A percentile compares a stretch with the other conserved stretches of the same genome.
These are phyloP conservation scores for Emiliania huxleyi DNA, from an alignment of 78 protist genomes.

Conservation along the genomic window DNA sequence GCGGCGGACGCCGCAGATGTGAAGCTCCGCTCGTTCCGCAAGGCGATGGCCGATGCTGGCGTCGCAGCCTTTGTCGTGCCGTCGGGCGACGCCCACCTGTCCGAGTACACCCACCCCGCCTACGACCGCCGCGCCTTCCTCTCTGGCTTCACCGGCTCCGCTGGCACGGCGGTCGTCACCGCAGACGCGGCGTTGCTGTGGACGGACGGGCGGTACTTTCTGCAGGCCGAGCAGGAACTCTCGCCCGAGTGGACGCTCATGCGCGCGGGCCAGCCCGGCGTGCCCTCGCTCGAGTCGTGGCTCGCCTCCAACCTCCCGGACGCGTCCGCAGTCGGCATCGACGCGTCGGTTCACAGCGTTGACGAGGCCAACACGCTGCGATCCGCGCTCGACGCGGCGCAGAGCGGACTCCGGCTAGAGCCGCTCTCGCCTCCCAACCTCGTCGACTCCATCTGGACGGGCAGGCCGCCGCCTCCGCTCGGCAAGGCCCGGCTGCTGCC, in stretches of 20 bases:
- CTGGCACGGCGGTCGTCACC: conserved; percentile 82
- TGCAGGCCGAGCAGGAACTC: conserved; percentile 45
- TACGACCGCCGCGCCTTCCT: conserved; percentile 69
- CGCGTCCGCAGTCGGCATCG: neutral
- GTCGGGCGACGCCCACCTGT: neutral
- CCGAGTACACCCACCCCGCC: conserved; percentile 68
- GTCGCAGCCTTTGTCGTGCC: conserved; percentile 7
- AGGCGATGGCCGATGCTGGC: neutral
- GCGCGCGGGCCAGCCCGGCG: neutral
- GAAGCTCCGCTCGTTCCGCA: neutral
- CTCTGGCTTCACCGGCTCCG: conserved; percentile 85
- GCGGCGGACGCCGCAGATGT: neutral
- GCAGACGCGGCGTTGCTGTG: conserved; percentile 68
- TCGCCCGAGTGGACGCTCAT: neutral
- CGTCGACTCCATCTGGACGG: neutral
- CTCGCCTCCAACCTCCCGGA: neutral
- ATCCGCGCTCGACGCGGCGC: neutral
- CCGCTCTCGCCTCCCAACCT: neutral
- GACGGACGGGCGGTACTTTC: conserved; percentile 86
- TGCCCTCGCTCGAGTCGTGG: neutral
- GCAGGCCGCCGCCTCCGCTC: neutral
- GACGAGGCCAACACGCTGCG: neutral
- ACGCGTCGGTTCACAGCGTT: neutral
- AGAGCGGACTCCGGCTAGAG: neutral
- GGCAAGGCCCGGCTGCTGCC: neutral